phyloP scores from a whole-genome alignment of 176 grass and related monocot species.

The Carex scoparia region DNA sequence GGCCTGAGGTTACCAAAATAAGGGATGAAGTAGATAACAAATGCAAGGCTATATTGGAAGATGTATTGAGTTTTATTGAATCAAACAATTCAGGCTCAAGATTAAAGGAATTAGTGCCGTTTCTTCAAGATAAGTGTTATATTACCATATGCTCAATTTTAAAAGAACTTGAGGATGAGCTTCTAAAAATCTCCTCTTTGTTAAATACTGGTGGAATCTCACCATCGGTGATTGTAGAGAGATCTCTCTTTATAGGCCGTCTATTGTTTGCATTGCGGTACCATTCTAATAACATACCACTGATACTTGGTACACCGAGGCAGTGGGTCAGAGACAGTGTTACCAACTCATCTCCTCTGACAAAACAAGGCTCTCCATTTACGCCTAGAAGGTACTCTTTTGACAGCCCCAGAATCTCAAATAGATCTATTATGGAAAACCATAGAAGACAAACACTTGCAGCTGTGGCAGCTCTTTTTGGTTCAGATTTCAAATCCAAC shows the following conservation, averaged over 20 bases:
- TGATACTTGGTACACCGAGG: constrained; percentile 82
- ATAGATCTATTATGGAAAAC: constrained; percentile 47
- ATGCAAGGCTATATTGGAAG: constrained; percentile 88
- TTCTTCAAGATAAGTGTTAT: constrained; percentile 86
- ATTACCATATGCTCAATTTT: constrained; percentile 49
- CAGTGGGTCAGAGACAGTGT: constrained; percentile 75
- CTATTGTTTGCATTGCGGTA: constrained; percentile 87
- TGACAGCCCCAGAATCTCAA: constrained; percentile 74
- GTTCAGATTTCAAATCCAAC: constrained; percentile 63
- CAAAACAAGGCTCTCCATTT: constrained; percentile 53
- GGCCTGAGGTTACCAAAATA: constrained; percentile 70
- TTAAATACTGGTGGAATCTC: constrained; percentile 39
- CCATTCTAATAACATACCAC: constrained; percentile 83
- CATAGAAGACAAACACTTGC: constrained; percentile 81
- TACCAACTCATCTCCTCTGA: constrained; percentile 47
- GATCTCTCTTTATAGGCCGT: constrained; percentile 80
- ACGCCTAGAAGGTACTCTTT: constrained; percentile 52
- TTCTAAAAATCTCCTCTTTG: constrained; percentile 55
- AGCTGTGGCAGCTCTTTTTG: constrained; percentile 69
- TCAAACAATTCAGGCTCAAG: constrained; percentile 79
- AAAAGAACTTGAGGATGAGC: constrained; percentile 72
- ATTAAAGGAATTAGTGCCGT: constrained; percentile 86
- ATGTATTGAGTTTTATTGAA: constrained; percentile 84
- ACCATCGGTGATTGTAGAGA: constrained; percentile 70
- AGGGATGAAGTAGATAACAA: constrained; percentile 83